Conservation (phyloP, 2,329 filamentous ascomycete species). For the Aspergillus brasiliensis region DNA sequence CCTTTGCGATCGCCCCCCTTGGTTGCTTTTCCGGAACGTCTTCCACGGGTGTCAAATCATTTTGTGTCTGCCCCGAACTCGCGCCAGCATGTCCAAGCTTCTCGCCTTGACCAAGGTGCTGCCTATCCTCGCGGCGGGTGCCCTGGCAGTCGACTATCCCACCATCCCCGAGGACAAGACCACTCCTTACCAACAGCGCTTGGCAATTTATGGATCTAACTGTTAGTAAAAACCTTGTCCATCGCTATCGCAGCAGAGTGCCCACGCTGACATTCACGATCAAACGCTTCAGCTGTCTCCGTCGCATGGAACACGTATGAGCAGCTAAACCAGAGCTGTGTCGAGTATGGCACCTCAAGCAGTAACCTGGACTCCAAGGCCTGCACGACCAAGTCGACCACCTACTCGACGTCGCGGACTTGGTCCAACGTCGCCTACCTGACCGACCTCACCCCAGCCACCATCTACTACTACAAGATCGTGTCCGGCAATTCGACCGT, state of each 20-base stretch:
- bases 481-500: slow-evolving; percentile 58
- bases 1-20: not conserved
- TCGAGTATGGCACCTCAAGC: slow-evolving; percentile 54
- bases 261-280: not conserved
- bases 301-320: slow-evolving; percentile 62
- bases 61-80: not conserved
- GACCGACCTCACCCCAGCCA: slow-evolving; percentile 51
- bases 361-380: slow-evolving; percentile 40
- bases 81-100: not conserved
- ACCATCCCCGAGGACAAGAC: slow-evolving; percentile 52
- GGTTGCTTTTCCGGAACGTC: not conserved
- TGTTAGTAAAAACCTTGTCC: slow-evolving; percentile 40
- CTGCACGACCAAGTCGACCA: slow-evolving; percentile 53
- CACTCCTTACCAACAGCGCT: slow-evolving; percentile 58
- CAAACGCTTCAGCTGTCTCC: slow-evolving; percentile 46
- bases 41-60: not conserved
- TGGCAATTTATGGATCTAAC: slow-evolving; percentile 54
- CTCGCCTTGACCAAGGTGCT: slow-evolving; percentile 22
- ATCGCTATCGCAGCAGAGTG: too few species aligned
- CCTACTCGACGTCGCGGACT: slow-evolving; percentile 58
- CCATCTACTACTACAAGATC: slow-evolving; percentile 64
- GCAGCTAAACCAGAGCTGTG: slow-evolving; percentile 50
- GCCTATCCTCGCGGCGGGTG: slow-evolving; percentile 29
- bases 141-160: slow-evolving; percentile 43
- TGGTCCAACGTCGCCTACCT: slow-evolving; percentile 55